A percentile compares a stretch with the other conserved stretches of the same genome.
Evolutionary conservation across 2,329 filamentous ascomycete species (phyloP).

Genomic region (Stachybotrys chartarum): DNA sequence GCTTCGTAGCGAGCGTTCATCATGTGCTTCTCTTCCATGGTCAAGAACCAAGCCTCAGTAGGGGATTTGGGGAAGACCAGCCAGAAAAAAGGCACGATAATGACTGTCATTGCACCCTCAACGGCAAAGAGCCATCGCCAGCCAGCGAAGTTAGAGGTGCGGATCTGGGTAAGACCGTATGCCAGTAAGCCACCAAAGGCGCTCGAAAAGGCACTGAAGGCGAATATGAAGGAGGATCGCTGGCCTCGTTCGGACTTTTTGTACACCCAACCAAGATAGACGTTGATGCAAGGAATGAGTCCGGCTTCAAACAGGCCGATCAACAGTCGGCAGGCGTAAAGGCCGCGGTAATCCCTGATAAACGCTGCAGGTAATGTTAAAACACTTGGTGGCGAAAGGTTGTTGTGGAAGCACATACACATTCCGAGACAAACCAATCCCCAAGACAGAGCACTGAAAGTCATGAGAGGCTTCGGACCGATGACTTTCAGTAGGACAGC

Average conservation of each 20-base stretch:
- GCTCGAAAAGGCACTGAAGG: conserved; percentile 29
- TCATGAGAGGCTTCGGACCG: conserved; percentile 19
- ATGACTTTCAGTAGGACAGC: conserved; percentile 20
- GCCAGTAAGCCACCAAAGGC: conserved; percentile 36
- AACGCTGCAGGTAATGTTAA: too few species aligned
- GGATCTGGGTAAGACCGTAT: conserved; percentile 27
- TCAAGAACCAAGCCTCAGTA: conserved; percentile 2
- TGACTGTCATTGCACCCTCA: conserved; percentile 5
- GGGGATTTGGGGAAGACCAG: conserved; percentile 12
- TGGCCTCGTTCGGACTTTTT: conserved; percentile 9
- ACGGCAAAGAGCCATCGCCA: conserved; percentile 10
- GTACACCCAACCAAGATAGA: conserved; percentile 10
- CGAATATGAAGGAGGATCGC: conserved; percentile 29
- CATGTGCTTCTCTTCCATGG: conserved; percentile 1
- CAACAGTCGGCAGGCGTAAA: conserved; percentile 12
- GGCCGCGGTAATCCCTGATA: conserved; percentile 11
- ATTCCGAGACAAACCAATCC: conserved; percentile 11
- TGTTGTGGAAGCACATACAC: conserved; percentile 4
- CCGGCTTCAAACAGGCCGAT: conserved; percentile 11
- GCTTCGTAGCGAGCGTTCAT: conserved; percentile 11
- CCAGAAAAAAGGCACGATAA: conserved; percentile 4
- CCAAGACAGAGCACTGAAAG: conserved; percentile 11
- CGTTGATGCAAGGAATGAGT: conserved; percentile 12
- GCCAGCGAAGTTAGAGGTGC: conserved; percentile 19
- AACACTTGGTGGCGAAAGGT: too few species aligned